Evolutionary conservation across 495 filamentous ascomycete genomes (phyloP), one percentile per base, ranked within the genome.

Genomic region (Penicillium ochrochloron): DNA sequence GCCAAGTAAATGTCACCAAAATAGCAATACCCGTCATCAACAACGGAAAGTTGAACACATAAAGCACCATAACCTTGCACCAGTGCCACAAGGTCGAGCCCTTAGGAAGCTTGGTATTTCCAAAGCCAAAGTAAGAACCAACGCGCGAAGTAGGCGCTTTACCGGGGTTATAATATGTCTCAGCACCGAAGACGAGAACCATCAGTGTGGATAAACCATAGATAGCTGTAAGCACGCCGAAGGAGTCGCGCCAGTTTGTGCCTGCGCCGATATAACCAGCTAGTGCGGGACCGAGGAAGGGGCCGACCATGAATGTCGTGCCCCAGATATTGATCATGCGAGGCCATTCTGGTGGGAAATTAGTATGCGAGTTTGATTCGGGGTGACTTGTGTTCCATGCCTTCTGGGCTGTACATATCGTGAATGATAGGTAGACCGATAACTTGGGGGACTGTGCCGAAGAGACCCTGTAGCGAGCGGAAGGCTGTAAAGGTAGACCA

Each of bases 391-490:
- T 15, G 53, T 15, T 50, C 33, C n/a, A 19, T 59, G 75, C 74
- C 75, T 33, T 82, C 65, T n/a, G 77, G 70, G 8, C 66, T 72
- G 62, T 80, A 83, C 76, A 83, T 80, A 59, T 83, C 80, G 48
- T 82, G 73, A 44, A 83, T 77, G 14, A 81, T 77, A 12, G 74
- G 74, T 7, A 84, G 68, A 10, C 81, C 81, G 50, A 82, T 76
- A 5, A 81, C 77, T 62, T 82, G 81, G 0, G 80, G 78, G 17
- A 80, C 72, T 9, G 81, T 79, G 1, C 73, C 77, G 64, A 84
- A 78, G 34, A 85, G 76, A 17, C 82, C 83, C 61, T 86, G 84
- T 21, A 86, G 73, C n/a, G 82, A 78, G 17, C 84, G 81, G 61
- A 79, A 80, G 10, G 76, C 71, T 0, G 82, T 85, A 65, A 85